Base-by-base conservation (phyloP, 495 filamentous ascomycete genomes). In the Mycothermus thermophilus region DNA sequence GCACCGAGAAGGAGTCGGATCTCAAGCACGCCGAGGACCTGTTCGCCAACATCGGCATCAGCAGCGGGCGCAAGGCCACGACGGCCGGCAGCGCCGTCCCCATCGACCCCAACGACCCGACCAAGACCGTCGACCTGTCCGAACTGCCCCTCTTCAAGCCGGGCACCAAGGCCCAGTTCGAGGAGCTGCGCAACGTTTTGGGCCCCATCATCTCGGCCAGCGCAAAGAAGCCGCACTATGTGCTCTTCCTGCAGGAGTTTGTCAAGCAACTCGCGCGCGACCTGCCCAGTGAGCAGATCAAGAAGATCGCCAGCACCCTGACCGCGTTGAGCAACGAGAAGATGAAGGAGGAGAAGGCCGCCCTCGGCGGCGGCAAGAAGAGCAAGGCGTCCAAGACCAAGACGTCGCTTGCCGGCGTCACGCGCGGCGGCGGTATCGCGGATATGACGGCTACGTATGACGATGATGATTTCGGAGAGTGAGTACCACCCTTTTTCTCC, bases 311-410 rank as follows among this genome's bases (percentile, higher is more conserved):
- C 3, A 88, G 77, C 61, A 71, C 72, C 19, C 58, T 96, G 50
- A 88, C 85, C 14, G 77, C 80, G 8, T 65, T 93, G 31, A 69
- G 82, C 47, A 99, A 99, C 51, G 92, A 99, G 73, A 95, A 90
- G 72, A 83, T 94, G 83, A 92, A 83, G 67, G 90, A 95, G 60
- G 92, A 99, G 74, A 93, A 94, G 67, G 72, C 76, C 9, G 75
- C 83, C 3, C 87, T 94, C 44, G 96, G 94, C 69, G 81, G 82
- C 16, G 83, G 76, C 42, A 96, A 95, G 79, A 99, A 96, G 72
- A 79, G 64, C 40, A 95, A 95, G 69, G 83, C 83, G 8, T 80
- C 80, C 27, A 94, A 94, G 74, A 88, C 80, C 11, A 99, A 99
- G 75, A 70, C 80, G 26, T 76, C 73, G 12, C 64, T 99, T 21